Evolutionary conservation across 257 asterid species (phyloP), one percentile per base, ranked within the genome.

Genomic region (Schizonepeta tenuifolia): DNA sequence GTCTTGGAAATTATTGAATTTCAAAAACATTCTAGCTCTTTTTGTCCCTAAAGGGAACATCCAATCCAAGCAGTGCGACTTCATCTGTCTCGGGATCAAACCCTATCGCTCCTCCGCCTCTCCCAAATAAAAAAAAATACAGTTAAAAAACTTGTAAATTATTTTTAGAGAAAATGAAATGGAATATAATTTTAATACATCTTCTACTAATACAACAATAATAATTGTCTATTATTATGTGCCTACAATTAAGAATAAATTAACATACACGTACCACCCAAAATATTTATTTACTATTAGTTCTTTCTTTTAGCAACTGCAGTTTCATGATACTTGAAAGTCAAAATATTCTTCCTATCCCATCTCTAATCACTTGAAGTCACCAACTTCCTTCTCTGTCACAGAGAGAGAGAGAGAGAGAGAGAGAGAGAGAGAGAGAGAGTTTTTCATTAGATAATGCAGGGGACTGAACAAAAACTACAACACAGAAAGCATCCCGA

Each of bases 401-500:
- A 36, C 2, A 36, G 41, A 36, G 41, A 36, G 41, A 38, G 43
- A 38, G 43, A 38, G 43, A 38, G 43, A 38, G 43, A 38, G 43
- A 38, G 43, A 38, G 43, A 38, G 43, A 50, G 57, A 18, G 60
- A 54, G n/a, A n/a, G n/a, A n/a, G n/a, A n/a, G n/a, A n/a, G n/a
- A n/a, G n/a, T n/a, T n/a, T 35, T 15, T 14, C 18, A 49, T 46
- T 13, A 3, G 20, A 43, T 43, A 12, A 44, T 12, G 50, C 17
- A 12, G 6, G 17, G 22, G 14, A 70, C 17, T 35, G 31, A 9
- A 26, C 67, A 41, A n/a, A 56, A 57, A 24, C 44, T 40, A 44
- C 21, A 58, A 18, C 67, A 40, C 59, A 55, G 43, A 55, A 69
- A 70, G 31, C 61, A 70, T 26, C 10, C 61, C 69, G 70, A 72